These are phyloP conservation scores for Lentinula lateritia DNA, from an alignment of 768 basidiomycete species.

Conservation along the genomic window DNA sequence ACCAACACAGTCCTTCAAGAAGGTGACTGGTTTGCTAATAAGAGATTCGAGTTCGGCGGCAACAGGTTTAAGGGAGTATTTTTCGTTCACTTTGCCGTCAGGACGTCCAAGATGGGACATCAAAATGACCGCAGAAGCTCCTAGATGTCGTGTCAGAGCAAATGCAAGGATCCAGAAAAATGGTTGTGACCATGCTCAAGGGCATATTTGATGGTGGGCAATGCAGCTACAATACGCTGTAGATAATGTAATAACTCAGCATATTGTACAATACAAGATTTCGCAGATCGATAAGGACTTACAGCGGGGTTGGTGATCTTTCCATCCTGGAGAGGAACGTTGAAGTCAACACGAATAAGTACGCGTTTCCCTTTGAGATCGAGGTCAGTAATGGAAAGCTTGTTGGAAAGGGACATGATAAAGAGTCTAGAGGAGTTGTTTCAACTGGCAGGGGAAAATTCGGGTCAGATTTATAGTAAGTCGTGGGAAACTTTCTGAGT, in stretches of 20 bases:
- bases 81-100: slow-evolving; percentile 83
- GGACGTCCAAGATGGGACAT: slow-evolving; percentile 99
- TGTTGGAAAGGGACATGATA: slow-evolving; percentile 88
- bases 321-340: slow-evolving; percentile 86
- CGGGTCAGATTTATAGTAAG: background rate
- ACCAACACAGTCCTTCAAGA: slow-evolving; percentile 84
- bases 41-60: slow-evolving; percentile 73
- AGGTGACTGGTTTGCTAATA: slow-evolving; percentile 68
- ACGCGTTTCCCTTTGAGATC: slow-evolving; percentile 84
- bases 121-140: slow-evolving; percentile 77
- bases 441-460: background rate
- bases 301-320: slow-evolving; percentile 97
- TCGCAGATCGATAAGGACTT: slow-evolving; percentile 26
- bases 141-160: slow-evolving; percentile 30
- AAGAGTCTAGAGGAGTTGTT: background rate
- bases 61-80: slow-evolving; percentile 89
- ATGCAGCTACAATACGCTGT: slow-evolving; percentile 94
- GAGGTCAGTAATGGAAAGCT: slow-evolving; percentile 89
- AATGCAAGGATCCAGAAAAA: background rate
- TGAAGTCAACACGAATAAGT: slow-evolving; percentile 94
- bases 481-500: background rate
- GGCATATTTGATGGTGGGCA: slow-evolving; percentile 94
- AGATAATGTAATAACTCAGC: slow-evolving; percentile 7
- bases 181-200: slow-evolving; percentile 63
- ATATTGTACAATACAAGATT: background rate